phyloP scores from a whole-genome alignment of 2,329 filamentous ascomycete species.

The Fusarium sp. region DNA sequence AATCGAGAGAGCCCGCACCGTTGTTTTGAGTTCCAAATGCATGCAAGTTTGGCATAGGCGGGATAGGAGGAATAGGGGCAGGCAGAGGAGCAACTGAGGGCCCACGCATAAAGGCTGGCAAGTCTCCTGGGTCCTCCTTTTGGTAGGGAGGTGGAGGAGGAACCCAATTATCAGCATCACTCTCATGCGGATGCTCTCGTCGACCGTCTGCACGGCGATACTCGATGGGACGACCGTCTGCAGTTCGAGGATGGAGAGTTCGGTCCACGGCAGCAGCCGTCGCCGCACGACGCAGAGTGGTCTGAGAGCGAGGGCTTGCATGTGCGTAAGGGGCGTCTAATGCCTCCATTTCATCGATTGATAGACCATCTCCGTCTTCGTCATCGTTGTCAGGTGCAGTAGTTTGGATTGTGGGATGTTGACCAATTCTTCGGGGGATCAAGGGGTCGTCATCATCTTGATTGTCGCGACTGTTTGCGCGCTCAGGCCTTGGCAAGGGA shows the following conservation, averaged over 20 bases:
- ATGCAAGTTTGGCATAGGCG: slow-evolving; percentile 30
- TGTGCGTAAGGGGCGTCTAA: slow-evolving; percentile 80
- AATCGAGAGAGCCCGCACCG: neutral
- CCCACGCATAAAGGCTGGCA: slow-evolving; percentile 67
- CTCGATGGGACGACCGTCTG: slow-evolving; percentile 64
- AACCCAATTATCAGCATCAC: slow-evolving; percentile 89
- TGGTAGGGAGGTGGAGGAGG: slow-evolving; percentile 86
- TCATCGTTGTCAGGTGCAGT: slow-evolving; percentile 44
- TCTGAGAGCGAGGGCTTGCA: slow-evolving; percentile 75
- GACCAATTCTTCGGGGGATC: slow-evolving; percentile 60
- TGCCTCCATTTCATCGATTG: slow-evolving; percentile 68
- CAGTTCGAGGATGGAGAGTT: slow-evolving; percentile 69
- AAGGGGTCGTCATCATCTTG: slow-evolving; percentile 61
- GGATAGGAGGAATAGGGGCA: slow-evolving; percentile 39
- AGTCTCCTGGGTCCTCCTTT: slow-evolving; percentile 68
- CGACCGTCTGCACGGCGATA: slow-evolving; percentile 77
- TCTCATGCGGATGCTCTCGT: slow-evolving; percentile 82
- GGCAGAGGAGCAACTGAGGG: slow-evolving; percentile 52
- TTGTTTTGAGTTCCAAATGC: neutral
- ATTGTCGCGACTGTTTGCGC: slow-evolving; percentile 38
- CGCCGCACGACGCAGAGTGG: slow-evolving; percentile 77
- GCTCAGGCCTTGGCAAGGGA: slow-evolving; percentile 39
- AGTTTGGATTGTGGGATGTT: slow-evolving; percentile 30
- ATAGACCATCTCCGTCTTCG: slow-evolving; percentile 56
- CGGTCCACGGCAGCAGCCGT: slow-evolving; percentile 81